These are phyloP conservation scores for Phaffomyces antillensis DNA, from an alignment of 805 yeast genomes.

Conservation along the genomic window DNA sequence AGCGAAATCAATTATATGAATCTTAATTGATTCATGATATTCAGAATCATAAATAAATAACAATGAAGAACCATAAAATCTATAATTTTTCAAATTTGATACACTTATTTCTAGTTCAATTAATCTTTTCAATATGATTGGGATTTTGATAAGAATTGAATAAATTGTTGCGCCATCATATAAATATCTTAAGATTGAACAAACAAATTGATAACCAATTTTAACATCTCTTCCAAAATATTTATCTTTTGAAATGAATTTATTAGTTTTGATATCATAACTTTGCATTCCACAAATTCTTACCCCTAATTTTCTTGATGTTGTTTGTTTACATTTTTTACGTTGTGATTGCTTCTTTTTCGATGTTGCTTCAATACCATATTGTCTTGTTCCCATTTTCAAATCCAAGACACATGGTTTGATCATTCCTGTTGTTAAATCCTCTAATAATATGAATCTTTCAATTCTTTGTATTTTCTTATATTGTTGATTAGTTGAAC, in stretches of 20 bases:
- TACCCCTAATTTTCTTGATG: constrained; percentile 78
- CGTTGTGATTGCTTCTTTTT: constrained; percentile 75
- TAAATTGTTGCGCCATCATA: constrained; percentile 61
- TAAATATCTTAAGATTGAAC: constrained; percentile 65
- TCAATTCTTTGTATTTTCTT: constrained; percentile 54
- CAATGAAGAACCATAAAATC: constrained; percentile 88
- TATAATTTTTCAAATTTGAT: constrained; percentile 54
- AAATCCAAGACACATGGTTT: constrained; percentile 90
- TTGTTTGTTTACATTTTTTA: constrained; percentile 72
- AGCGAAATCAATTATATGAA: constrained; percentile 93
- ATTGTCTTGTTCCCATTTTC: constrained; percentile 98
- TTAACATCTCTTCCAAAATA: constrained; percentile 80
- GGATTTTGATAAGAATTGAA: constrained; percentile 62
- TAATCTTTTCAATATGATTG: constrained; percentile 53
- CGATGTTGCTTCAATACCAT: constrained; percentile 83
- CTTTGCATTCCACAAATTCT: constrained; percentile 94
- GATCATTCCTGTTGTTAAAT: constrained; percentile 73
- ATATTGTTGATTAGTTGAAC: constrained; percentile 3
- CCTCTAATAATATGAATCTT: constrained; percentile 83
- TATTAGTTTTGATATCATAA: constrained; percentile 43
- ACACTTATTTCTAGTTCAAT: constrained; percentile 53
- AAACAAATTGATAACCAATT: constrained; percentile 71
- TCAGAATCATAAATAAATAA: constrained; percentile 58
- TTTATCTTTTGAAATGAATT: constrained; percentile 72
- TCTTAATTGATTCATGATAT: constrained; percentile 24